Conservation (phyloP, 768 basidiomycete species). For the Serendipita sp. region DNA sequence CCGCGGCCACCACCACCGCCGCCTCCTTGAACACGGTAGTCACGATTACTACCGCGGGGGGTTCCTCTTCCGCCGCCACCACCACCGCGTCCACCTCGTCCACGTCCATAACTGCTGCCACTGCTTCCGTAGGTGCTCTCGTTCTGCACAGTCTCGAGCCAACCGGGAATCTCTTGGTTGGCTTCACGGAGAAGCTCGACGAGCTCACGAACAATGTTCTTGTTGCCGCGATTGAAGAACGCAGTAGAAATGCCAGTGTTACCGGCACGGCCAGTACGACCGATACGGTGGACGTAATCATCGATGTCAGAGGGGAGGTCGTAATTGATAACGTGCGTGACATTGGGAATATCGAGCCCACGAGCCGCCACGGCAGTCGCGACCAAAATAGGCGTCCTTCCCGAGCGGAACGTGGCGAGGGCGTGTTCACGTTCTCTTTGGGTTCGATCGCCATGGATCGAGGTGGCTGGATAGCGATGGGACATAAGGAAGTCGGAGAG, state of each 20-base stretch:
- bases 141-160: constrained; percentile 76
- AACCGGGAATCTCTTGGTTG: constrained; percentile 83
- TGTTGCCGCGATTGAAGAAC: constrained; percentile 90
- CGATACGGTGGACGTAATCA: constrained; percentile 97
- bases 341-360: constrained; percentile 98
- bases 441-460: constrained; percentile 94
- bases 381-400: constrained; percentile 89
- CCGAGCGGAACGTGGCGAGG: constrained; percentile 85
- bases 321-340: constrained; percentile 97
- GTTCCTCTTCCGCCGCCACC: constrained; percentile 33
- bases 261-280: constrained; percentile 96
- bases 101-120: constrained; percentile 30
- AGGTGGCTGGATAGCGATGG: constrained; percentile 76
- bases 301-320: constrained; percentile 96
- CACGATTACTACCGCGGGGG: constrained; percentile 25
- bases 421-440: constrained; percentile 97
- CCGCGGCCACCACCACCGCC: constrained; percentile 24
- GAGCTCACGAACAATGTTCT: constrained; percentile 80
- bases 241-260: constrained; percentile 93
- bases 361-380: constrained; percentile 98
- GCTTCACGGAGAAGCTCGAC: constrained; percentile 90
- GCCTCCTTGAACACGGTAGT: constrained; percentile 23
- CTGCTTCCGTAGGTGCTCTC: constrained; percentile 60
- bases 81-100: constrained; percentile 36
- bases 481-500: constrained; percentile 86